Evolutionary conservation across 805 yeast genomes (phyloP), one percentile per base, ranked within the genome.

Genomic region (Sugiyamaella qingdaonensis): DNA sequence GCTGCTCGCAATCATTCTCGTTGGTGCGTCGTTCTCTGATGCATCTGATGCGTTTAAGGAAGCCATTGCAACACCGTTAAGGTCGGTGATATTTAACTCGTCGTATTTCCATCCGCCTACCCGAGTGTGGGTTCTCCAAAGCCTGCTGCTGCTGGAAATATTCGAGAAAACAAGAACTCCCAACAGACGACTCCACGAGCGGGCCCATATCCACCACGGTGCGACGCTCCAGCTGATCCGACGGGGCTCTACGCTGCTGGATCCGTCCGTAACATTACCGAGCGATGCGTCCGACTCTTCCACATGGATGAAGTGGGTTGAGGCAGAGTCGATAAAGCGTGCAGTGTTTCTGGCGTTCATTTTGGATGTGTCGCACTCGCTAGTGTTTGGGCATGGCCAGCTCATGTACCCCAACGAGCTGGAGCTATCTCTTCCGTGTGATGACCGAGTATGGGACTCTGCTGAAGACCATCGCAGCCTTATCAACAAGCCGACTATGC

Each of bases 181-280:
- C 0, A 77, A 80, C 46, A 72, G 96, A 61, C 69, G 71, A 35
- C 68, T 86, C 59, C 96, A 88, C 65, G 96, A 88, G 68, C 68
- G 96, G 46, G 86, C 88, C 0, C 92, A 85, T 66, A 72, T 88
- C 18, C 95, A 89, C 64, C 96, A 88, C 66, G 95, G 94, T 3
- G 85, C 95, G 0, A 83, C 91, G 0, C 82, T 88, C 33, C 96
- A 88, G 66, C 70, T 88, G 45, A 68, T 88, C 47, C 71, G 95
- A 58, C 73, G 96, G 61, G 80, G 68, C 48, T 42, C 62, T 58
- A 78, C 86, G 0, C 67, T 88, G 69, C 66, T 65, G 60, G 68
- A 67, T 44, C 58, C 82, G 62, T 41, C 51, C 2, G 51, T 54
- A 58, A 36, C 59, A 55, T 34, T 58, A 10, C 57, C 55, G 11